A percentile compares a stretch with the other conserved stretches of the same genome.
Conservation (phyloP, 768 basidiomycete genomes). For the Leccinum rimulosum region DNA sequence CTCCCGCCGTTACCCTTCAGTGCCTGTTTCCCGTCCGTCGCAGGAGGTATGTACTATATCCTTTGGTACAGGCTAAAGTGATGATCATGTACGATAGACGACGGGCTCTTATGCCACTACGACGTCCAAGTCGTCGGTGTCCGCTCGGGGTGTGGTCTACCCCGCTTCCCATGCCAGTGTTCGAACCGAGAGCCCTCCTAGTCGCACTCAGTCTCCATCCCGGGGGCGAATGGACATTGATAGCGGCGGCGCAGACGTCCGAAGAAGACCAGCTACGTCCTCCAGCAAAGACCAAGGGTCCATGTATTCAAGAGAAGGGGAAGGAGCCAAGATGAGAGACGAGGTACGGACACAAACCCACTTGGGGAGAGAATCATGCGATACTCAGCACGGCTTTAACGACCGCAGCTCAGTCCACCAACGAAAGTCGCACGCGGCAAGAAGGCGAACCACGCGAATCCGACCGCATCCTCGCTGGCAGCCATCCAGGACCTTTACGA, state of each 20-base stretch:
- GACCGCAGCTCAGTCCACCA: background rate
- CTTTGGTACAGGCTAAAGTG: background rate
- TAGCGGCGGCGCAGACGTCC: background rate
- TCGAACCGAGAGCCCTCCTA: background rate
- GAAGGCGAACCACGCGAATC: background rate
- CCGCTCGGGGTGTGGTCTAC: background rate
- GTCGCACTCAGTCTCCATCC: background rate
- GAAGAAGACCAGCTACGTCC: background rate
- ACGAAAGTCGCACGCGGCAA: slow-evolving; percentile 1
- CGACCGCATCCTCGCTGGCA: background rate
- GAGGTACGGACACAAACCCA: slow-evolving; percentile 1
- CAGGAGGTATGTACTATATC: slow-evolving; percentile 11
- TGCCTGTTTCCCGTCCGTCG: background rate
- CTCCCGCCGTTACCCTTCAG: background rate
- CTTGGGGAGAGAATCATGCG: too few relatives aligned
- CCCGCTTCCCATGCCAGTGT: background rate
- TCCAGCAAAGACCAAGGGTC: background rate
- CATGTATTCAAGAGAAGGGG: background rate
- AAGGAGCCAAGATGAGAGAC: background rate
- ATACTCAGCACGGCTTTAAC: background rate
- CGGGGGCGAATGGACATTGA: background rate
- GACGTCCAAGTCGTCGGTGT: background rate
- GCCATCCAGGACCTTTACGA: slow-evolving; percentile 2
- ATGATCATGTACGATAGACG: slow-evolving; percentile 1
- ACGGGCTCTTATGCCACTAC: background rate